Conservation (phyloP, 306 rosid genomes). For the Phaseolus lunatus region DNA sequence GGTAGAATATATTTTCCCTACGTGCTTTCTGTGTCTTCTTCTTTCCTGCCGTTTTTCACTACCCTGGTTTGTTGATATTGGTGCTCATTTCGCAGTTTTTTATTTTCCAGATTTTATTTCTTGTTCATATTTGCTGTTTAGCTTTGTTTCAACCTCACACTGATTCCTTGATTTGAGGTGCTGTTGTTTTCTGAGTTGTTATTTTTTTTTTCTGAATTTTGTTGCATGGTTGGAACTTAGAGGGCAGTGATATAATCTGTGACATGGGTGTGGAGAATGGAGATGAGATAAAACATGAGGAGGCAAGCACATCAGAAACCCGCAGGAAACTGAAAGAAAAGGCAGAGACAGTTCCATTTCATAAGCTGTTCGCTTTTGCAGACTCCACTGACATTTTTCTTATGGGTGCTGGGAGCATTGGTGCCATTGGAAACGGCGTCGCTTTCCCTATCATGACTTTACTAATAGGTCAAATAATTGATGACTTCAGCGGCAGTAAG, state of each 20-base stretch:
- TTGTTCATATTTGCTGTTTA: constrained; percentile 24
- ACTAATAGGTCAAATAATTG: constrained; percentile 64
- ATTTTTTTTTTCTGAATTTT: constrained; percentile 12
- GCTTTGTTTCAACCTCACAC: not conserved
- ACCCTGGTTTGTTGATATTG: too few species aligned
- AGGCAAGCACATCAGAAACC: constrained; percentile 46
- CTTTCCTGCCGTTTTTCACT: too few species aligned
- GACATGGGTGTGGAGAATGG: constrained; percentile 60
- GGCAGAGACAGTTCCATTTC: constrained; percentile 62
- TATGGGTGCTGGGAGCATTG: constrained; percentile 70
- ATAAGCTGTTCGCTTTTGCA: constrained; percentile 77
- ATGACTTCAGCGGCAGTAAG: constrained; percentile 73
- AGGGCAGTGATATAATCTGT: constrained; percentile 14
- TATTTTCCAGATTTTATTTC: not conserved
- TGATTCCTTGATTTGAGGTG: not conserved
- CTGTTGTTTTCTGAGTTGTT: not conserved
- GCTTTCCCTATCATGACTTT: constrained; percentile 75
- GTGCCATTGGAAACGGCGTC: constrained; percentile 76
- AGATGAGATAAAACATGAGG: constrained; percentile 21
- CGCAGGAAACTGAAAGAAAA: constrained; percentile 50
- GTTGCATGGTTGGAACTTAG: constrained; percentile 39
- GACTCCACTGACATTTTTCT: constrained; percentile 66
- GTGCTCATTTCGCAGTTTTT: not conserved
- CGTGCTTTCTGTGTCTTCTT: too few species aligned
- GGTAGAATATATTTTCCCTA: too few species aligned